Percentiles rank a stretch among this genome's conserved stretches.
These are phyloP conservation scores for Xylaria sp. DNA, from an alignment of 2,329 filamentous ascomycete genomes.

Conservation along the genomic window DNA sequence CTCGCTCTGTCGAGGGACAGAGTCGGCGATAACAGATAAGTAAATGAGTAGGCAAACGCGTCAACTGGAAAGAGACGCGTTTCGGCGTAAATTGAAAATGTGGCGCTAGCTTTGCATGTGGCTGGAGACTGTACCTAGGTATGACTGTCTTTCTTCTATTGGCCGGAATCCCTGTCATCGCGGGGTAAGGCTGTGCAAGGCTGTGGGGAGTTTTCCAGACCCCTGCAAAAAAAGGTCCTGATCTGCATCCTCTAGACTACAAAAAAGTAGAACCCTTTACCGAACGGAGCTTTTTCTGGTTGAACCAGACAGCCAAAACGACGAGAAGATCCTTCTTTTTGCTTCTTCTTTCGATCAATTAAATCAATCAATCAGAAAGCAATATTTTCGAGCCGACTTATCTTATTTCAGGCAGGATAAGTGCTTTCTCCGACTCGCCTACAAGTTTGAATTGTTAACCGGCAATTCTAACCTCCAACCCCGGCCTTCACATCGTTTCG, in stretches of 20 bases:
- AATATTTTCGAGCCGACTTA: no score
- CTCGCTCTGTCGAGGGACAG: conserved; percentile 15
- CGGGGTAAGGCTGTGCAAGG: conserved; percentile 48
- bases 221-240: conserved; percentile 38
- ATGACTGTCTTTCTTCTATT: conserved; percentile 28
- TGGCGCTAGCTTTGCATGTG: conserved; percentile 37
- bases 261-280: not conserved
- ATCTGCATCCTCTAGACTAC: conserved; percentile 22
- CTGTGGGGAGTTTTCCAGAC: conserved; percentile 22
- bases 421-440: not conserved
- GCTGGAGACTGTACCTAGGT: not conserved
- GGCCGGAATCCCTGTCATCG: conserved; percentile 40
- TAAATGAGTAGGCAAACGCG: conserved; percentile 16
- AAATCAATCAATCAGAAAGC: no score
- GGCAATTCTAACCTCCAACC: not conserved
- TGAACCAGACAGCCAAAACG: not conserved
- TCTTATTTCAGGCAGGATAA: not conserved
- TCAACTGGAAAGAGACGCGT: conserved; percentile 46
- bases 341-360: not conserved
- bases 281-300: not conserved
- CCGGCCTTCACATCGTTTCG: conserved; percentile 5
- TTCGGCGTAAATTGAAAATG: conserved; percentile 52
- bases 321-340: not conserved
- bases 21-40: conserved; percentile 10
- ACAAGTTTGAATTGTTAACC: not conserved